A percentile compares a stretch with the other conserved stretches of the same genome.
phyloP scores from a whole-genome alignment of 371 early-diverging fungal species.

The Lichtheimia ramosa region DNA sequence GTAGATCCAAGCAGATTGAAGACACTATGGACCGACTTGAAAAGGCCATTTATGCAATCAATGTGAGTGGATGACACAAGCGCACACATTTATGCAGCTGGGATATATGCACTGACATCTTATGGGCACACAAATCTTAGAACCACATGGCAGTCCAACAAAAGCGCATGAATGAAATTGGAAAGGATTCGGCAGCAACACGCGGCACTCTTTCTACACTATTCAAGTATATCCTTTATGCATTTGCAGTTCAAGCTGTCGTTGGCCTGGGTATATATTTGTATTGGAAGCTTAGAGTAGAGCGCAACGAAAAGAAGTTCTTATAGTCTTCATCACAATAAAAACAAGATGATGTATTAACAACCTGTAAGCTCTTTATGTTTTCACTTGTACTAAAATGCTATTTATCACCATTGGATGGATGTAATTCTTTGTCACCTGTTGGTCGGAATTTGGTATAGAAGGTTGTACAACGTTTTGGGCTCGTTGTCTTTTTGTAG shows the following conservation, averaged over 20 bases:
- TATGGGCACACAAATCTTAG: conserved; percentile 8
- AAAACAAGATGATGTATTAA: neutral
- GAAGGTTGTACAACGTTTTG: too few relatives aligned
- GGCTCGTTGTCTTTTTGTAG: too few relatives aligned
- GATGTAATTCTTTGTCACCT: too few relatives aligned
- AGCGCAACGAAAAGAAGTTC: conserved; percentile 48
- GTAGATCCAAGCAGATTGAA: conserved; percentile 26
- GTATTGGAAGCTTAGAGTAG: conserved; percentile 47
- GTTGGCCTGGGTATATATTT: conserved; percentile 36
- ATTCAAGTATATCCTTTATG: conserved; percentile 40
- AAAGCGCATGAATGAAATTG: conserved; percentile 23
- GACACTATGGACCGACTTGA: conserved; percentile 25
- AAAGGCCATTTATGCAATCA: conserved; percentile 20
- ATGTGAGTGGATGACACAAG: conserved; percentile 27
- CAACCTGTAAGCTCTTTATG: too few relatives aligned
- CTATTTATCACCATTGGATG: too few relatives aligned
- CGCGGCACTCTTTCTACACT: conserved; percentile 40
- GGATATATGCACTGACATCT: neutral
- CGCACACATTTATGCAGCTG: neutral
- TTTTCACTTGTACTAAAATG: too few relatives aligned
- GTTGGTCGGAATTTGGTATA: too few relatives aligned
- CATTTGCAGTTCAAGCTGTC: conserved; percentile 34
- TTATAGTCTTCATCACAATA: conserved; percentile 17
- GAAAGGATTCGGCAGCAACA: conserved; percentile 37
- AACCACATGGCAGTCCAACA: conserved; percentile 30